Base-by-base conservation (phyloP, 225 moss, liverwort and hornwort species). In the Takakia lepidozioides region DNA sequence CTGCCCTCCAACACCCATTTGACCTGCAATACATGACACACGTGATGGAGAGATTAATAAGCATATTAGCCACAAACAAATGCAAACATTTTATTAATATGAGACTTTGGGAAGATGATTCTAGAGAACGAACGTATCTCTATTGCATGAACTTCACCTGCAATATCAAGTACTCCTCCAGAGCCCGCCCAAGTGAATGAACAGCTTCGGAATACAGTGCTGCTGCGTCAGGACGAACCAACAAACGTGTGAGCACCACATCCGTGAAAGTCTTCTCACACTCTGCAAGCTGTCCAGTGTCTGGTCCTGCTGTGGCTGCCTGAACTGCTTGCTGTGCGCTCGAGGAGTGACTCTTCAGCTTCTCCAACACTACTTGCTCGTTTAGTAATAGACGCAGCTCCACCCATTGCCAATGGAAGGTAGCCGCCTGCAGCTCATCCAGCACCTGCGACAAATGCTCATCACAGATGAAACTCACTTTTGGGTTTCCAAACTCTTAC, bases 341-440 rank as follows among this genome's bases (percentile, higher is more conserved):
- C 57, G 73, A 76, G 48, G 74, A 69, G 53, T 77, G 77, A 22
- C 48, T 56, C 42, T 98, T 81, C 19, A 98, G 67, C 65, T 83
- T 87, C 65, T 98, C 98, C 44, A 98, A 80, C 38, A 98, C 66
- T 16, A 98, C 91, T 67, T 98, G 91, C 63, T 98, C 98, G 62
- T 98, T 98, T 50, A 98, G 62, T 52, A 98, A 65, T 20, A 98
- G 67, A 49, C 98, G 75, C 19, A 98, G 65, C 67, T 98, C 98
- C 57, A 98, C 78, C 98, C 91, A 91, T 64, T 98, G 98, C 98
- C 98, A 98, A 67, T 98, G 98, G 68, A 87, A 98, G 43, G 98
- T 98, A 18, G 98, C 98, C 21, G 91, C 91, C 61, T 98, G 98
- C 35, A 98, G 76, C 63, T 98, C 87, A 75, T 98, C 98, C 65